A percentile compares a stretch with the other conserved stretches of the same genome.
Evolutionary conservation across 257 asterid genomes (phyloP).

Genomic region (Penstemon davidsonii): DNA sequence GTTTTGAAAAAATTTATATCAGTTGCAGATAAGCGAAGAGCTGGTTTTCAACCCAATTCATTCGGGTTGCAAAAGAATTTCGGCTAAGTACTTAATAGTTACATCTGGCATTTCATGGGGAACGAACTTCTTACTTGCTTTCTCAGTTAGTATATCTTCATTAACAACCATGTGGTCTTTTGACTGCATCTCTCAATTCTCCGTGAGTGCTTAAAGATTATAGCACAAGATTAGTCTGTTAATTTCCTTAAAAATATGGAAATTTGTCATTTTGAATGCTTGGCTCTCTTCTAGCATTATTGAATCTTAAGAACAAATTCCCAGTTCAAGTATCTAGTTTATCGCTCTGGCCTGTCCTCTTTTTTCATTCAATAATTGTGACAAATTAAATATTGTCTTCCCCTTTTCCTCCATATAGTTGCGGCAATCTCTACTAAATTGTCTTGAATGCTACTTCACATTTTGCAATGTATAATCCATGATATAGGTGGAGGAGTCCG

Average conservation of each 20-base stretch:
- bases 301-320: not conserved
- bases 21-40: slow-evolving; percentile 7
- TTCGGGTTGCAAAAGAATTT: slow-evolving; percentile 16
- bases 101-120: slow-evolving; percentile 6
- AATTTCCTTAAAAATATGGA: not conserved
- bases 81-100: not conserved
- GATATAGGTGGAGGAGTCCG: slow-evolving; percentile 20
- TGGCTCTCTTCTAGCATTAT: not conserved
- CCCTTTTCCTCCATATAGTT: not conserved
- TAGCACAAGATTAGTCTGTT: not conserved
- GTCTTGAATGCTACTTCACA: slow-evolving; percentile 21
- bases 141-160: not conserved
- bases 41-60: slow-evolving; percentile 15
- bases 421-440: slow-evolving; percentile 14
- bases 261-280: not conserved
- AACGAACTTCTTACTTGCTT: not conserved
- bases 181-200: not conserved
- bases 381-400: not conserved
- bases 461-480: slow-evolving; percentile 27
- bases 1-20: slow-evolving; percentile 8
- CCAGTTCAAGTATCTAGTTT: not conserved
- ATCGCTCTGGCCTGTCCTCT: not conserved
- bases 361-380: slow-evolving; percentile 11
- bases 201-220: not conserved
- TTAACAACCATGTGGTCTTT: slow-evolving; percentile 6